Evolutionary conservation across 2,329 filamentous ascomycete genomes (phyloP).

Genomic region (Nectriaceae sp.): DNA sequence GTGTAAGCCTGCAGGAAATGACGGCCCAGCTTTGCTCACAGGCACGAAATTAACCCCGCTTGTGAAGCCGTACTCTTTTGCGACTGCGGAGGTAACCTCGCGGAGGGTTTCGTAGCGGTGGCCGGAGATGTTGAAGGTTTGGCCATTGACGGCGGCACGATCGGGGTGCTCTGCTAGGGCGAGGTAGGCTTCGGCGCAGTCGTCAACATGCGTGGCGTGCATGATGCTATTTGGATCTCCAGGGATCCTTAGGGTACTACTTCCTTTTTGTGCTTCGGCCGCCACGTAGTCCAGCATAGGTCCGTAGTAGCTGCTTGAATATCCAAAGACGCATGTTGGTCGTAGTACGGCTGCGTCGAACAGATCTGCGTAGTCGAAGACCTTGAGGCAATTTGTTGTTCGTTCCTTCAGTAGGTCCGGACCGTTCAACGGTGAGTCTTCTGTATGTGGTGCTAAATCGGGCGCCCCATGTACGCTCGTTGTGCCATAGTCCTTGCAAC

Average conservation of each 20-base stretch:
- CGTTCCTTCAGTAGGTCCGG: background rate
- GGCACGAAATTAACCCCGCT: slow-evolving; percentile 31
- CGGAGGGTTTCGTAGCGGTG: slow-evolving; percentile 45
- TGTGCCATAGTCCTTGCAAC: slow-evolving; percentile 53
- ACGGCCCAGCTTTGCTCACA: slow-evolving; percentile 12
- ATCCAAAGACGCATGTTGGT: slow-evolving; percentile 50
- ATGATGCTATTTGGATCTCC: slow-evolving; percentile 40
- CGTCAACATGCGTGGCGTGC: slow-evolving; percentile 51
- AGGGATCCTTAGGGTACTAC: slow-evolving; percentile 33
- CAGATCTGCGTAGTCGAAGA: slow-evolving; percentile 38
- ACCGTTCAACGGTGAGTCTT: slow-evolving; percentile 40
- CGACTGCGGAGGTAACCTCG: slow-evolving; percentile 41
- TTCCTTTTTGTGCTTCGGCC: slow-evolving; percentile 15
- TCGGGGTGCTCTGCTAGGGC: slow-evolving; percentile 41
- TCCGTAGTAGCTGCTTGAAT: slow-evolving; percentile 47
- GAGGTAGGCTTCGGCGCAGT: slow-evolving; percentile 50
- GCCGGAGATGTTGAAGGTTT: slow-evolving; percentile 49
- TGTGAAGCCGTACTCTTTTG: slow-evolving; percentile 40
- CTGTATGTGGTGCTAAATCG: slow-evolving; percentile 42
- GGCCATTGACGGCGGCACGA: slow-evolving; percentile 34
- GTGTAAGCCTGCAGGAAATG: slow-evolving; percentile 20
- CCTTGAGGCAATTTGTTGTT: slow-evolving; percentile 12
- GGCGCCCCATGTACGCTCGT: slow-evolving; percentile 36
- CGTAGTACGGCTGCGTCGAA: slow-evolving; percentile 47
- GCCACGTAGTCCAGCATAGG: slow-evolving; percentile 39